Percentiles rank a stretch among this genome's conserved stretches.
These are phyloP conservation scores for Nidularia pulvinata DNA, from an alignment of 768 basidiomycete genomes.

Conservation along the genomic window DNA sequence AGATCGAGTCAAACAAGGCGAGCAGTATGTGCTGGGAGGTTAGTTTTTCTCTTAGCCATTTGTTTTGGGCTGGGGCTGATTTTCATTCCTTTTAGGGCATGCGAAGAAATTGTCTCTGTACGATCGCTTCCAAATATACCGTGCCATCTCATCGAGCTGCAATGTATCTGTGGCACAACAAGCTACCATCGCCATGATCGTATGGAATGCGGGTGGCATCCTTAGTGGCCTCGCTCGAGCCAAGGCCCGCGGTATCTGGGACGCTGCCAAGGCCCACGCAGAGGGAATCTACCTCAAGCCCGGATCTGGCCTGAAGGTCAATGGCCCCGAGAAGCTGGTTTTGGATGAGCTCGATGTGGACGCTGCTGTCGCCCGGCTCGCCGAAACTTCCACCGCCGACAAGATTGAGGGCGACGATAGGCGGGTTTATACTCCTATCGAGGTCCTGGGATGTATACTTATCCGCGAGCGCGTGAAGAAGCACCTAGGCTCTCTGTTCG, in stretches of 20 bases:
- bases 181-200: constrained; percentile 56
- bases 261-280: constrained; percentile 10
- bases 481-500: constrained; percentile 57
- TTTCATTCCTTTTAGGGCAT: constrained; percentile 8
- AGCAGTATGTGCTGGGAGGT: constrained; percentile 31
- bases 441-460: constrained; percentile 46
- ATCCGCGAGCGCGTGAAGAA: constrained; percentile 51
- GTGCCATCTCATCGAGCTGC: constrained; percentile 41
- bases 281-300: background rate
- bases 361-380: constrained; percentile 45
- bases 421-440: constrained; percentile 34
- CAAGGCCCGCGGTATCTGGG: constrained; percentile 42
- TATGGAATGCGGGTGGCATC: constrained; percentile 26
- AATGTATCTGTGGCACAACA: constrained; percentile 44
- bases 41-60: constrained; percentile 4
- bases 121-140: constrained; percentile 55
- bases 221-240: constrained; percentile 32
- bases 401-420: constrained; percentile 11
- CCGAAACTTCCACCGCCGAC: constrained; percentile 1
- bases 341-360: constrained; percentile 49
- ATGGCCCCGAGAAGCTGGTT: constrained; percentile 54
- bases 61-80: constrained; percentile 1
- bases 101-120: constrained; percentile 22
- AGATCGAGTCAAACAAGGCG: constrained; percentile 26
- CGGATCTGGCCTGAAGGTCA: constrained; percentile 12